phyloP scores from a whole-genome alignment of 495 filamentous ascomycete species.

The Podospora appendiculata region DNA sequence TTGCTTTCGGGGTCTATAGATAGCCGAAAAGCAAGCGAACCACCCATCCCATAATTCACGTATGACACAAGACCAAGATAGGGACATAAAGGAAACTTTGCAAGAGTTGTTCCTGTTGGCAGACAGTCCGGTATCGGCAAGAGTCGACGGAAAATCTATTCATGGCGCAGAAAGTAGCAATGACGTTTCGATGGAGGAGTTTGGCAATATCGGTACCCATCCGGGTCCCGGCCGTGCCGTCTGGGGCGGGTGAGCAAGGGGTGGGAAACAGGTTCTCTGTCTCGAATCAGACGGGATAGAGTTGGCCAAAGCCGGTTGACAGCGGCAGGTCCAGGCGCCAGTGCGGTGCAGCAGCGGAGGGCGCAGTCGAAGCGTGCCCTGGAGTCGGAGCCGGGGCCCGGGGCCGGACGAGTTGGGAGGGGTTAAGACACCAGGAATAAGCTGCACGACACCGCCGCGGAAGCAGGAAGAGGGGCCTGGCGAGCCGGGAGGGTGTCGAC shows the following conservation, averaged over 20 bases:
- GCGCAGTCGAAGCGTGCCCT: neutral
- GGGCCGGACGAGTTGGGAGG: too few relatives aligned
- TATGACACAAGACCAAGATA: neutral
- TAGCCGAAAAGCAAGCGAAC: constrained; percentile 2
- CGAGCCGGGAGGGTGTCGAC: neutral
- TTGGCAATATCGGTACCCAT: neutral
- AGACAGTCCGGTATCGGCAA: neutral
- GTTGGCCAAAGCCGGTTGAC: neutral
- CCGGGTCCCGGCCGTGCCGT: too few relatives aligned
- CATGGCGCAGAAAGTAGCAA: too few relatives aligned
- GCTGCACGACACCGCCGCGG: neutral
- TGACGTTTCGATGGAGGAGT: too few relatives aligned
- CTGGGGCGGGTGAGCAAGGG: too few relatives aligned
- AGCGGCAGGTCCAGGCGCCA: neutral
- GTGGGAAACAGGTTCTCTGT: too few relatives aligned
- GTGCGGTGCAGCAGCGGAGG: neutral
- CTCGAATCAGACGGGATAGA: too few relatives aligned
- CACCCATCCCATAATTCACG: neutral
- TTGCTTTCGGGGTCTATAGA: neutral
- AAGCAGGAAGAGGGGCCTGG: constrained; percentile 7
- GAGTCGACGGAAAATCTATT: too few relatives aligned
- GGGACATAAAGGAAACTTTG: neutral
- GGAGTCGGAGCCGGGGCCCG: too few relatives aligned
- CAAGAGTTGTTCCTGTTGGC: neutral
- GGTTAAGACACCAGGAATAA: too few relatives aligned